These are phyloP conservation scores for Aspergillus sp. DNA, from an alignment of 2,329 filamentous ascomycete species.

Conservation along the genomic window DNA sequence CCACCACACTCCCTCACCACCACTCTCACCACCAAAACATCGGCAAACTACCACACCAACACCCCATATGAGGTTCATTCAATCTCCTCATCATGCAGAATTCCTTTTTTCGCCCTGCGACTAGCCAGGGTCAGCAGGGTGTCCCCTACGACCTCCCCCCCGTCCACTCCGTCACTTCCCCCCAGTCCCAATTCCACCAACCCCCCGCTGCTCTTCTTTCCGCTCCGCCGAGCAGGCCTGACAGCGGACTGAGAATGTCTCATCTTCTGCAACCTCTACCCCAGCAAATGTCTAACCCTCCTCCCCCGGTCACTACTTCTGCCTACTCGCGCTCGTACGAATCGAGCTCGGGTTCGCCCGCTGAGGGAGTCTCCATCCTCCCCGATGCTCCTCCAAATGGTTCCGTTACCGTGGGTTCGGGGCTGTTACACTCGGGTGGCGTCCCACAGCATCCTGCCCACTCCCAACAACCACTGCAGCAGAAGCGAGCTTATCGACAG, in stretches of 20 bases:
- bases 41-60: too few relatives aligned
- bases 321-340: slow-evolving; percentile 37
- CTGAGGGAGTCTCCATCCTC: slow-evolving; percentile 29
- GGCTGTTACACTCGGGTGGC: slow-evolving; percentile 25
- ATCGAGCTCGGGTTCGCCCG: slow-evolving; percentile 34
- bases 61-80: slow-evolving; percentile 12
- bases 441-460: slow-evolving; percentile 45
- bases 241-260: slow-evolving; percentile 37
- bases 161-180: slow-evolving; percentile 31
- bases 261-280: slow-evolving; percentile 36
- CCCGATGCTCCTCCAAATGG: slow-evolving; percentile 36
- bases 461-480: slow-evolving; percentile 62
- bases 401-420: slow-evolving; percentile 33
- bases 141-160: slow-evolving; percentile 29
- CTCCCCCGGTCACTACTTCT: slow-evolving; percentile 12
- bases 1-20: background rate
- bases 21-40: too few relatives aligned
- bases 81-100: slow-evolving; percentile 25
- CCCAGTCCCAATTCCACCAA: slow-evolving; percentile 22
- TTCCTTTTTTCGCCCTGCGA: slow-evolving; percentile 25
- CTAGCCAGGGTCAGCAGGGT: slow-evolving; percentile 17
- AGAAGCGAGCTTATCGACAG: slow-evolving; percentile 93
- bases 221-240: slow-evolving; percentile 34
- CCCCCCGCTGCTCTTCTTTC: slow-evolving; percentile 26
- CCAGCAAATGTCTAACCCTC: slow-evolving; percentile 17